Evolutionary conservation across 768 basidiomycete species (phyloP).

Genomic region (Hypsizygus marmoreus): DNA sequence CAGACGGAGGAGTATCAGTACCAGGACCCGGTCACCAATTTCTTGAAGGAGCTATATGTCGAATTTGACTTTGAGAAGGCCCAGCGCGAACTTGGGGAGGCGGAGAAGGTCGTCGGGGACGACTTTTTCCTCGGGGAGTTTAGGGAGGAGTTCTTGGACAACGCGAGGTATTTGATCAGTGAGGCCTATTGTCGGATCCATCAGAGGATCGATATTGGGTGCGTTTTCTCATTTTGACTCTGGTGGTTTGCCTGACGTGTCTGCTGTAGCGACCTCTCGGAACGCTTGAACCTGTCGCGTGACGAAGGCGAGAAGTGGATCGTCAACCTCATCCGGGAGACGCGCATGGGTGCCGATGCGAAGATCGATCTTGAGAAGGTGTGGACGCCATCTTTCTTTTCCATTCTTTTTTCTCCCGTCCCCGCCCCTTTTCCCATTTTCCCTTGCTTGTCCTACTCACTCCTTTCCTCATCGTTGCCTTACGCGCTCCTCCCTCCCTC

Average conservation of each 20-base stretch:
- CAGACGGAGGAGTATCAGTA: too few relatives aligned
- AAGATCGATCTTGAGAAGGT: too few relatives aligned
- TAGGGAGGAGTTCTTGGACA: conserved; percentile 95
- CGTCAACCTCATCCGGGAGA: too few relatives aligned
- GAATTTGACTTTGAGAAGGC: conserved; percentile 96
- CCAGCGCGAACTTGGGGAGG: conserved; percentile 72
- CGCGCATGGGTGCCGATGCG: too few relatives aligned
- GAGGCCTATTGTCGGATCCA: conserved; percentile 98
- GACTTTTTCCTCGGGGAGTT: conserved; percentile 99
- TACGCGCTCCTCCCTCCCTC: too few relatives aligned
- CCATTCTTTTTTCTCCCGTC: too few relatives aligned
- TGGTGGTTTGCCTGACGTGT: not conserved
- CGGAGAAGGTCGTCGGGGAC: conserved; percentile 79
- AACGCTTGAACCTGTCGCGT: conserved; percentile 83
- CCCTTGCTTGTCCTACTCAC: not conserved
- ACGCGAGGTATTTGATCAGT: conserved; percentile 91
- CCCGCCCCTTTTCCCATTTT: too few relatives aligned
- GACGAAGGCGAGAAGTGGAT: too few relatives aligned
- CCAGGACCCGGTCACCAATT: conserved; percentile 86
- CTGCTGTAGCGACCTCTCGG: conserved; percentile 74
- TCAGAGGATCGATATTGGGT: conserved; percentile 81
- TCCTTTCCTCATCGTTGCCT: too few relatives aligned
- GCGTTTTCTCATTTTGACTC: not conserved
- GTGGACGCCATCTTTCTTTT: too few relatives aligned
- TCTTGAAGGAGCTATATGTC: conserved; percentile 89